Evolutionary conservation across 257 asterid genomes (phyloP), one percentile per base, ranked within the genome.

Genomic region (Avicennia marina): DNA sequence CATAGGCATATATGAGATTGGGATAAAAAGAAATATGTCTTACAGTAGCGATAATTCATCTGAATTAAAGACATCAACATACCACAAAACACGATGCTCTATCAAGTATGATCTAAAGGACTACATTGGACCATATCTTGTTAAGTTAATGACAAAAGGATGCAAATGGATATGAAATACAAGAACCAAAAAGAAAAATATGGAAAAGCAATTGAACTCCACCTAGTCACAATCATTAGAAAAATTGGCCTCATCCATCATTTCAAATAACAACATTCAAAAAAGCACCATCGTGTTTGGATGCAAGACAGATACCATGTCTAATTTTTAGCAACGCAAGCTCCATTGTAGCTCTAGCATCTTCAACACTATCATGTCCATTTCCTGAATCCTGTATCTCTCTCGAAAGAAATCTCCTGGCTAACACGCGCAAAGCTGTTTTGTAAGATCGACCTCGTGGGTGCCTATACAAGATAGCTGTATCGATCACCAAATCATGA

Each of bases 291-390:
- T 15, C 46, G 15, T 16, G 20, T 41, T 41, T 16, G 9, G 20
- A 41, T 41, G 11, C 26, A 44, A 10, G 50, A 16, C 24, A 44
- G 0, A 12, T 75, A 74, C 95, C 95, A 25, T 85, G 66, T 44
- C 46, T 78, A 42, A 85, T 62, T 77, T 93, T 93, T 48, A 89
- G 74, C 71, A 86, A 63, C 6, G 94, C 95, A 56, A 93, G 88
- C 49, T 93, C 96, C 86, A 89, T 57, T 0, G 99, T 66, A 47
- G 97, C 97, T 80, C 87, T 80, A 49, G 99, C 99, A 74, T 93
- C 99, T 75, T 93, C 97, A 20, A 74, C 70, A 45, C 97, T 89
- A 67, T 93, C 98, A 39, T 89, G 99, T 38, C 99, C 99, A 45
- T 82, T 86, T 64, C 71, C 91, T 13, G 99, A 86, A 69, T 76